A percentile compares a stretch with the other conserved stretches of the same genome.
phyloP scores from a whole-genome alignment of 2,329 filamentous ascomycete genomes.

The Monosporascus sp. region DNA sequence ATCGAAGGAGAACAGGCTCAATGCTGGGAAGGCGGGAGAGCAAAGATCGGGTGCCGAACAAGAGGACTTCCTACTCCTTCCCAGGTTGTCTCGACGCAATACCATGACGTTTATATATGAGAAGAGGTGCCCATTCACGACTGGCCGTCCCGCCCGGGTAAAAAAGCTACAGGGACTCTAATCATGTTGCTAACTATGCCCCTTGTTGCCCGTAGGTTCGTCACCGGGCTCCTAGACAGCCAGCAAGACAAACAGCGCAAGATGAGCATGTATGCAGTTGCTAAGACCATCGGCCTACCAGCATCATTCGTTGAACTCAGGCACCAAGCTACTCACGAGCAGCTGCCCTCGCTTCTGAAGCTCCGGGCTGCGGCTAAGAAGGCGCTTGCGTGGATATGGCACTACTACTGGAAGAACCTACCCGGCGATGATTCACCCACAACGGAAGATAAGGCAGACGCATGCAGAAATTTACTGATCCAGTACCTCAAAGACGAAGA shows the following conservation, averaged over 20 bases:
- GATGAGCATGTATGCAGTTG: slow-evolving; percentile 68
- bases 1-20: too few species aligned
- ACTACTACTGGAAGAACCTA: slow-evolving; percentile 72
- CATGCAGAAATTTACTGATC: slow-evolving; percentile 32
- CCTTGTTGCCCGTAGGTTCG: slow-evolving; percentile 50
- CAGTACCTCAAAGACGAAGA: slow-evolving; percentile 33
- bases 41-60: too few species aligned
- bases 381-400: slow-evolving; percentile 81
- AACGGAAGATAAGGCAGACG: slow-evolving; percentile 4
- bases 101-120: too few species aligned
- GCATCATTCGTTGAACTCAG: slow-evolving; percentile 82
- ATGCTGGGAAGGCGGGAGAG: too few species aligned
- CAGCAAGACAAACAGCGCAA: slow-evolving; percentile 63
- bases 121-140: too few species aligned
- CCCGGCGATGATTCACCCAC: slow-evolving; percentile 6
- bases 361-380: slow-evolving; percentile 64
- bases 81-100: too few species aligned
- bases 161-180: too few species aligned
- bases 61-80: too few species aligned
- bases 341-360: slow-evolving; percentile 70
- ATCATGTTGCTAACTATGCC: slow-evolving; percentile 8
- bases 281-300: slow-evolving; percentile 63
- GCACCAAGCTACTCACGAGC: slow-evolving; percentile 87
- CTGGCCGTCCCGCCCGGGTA: too few species aligned
- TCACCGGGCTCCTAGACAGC: slow-evolving; percentile 73